Conservation (phyloP, 139 green algal genomes). For the Mesotaenium endlicherianum region DNA sequence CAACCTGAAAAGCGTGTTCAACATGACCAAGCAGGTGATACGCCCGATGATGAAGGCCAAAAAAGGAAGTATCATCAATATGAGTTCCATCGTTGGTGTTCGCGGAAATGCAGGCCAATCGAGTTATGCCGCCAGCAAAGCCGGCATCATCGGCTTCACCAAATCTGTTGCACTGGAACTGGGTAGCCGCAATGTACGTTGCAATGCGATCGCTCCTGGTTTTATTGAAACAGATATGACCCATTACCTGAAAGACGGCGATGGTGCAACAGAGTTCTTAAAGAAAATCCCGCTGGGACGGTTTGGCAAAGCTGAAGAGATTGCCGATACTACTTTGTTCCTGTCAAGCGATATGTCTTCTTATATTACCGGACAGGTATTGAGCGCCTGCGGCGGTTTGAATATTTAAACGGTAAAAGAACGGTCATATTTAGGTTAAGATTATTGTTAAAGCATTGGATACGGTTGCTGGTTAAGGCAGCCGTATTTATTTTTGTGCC, state of each 20-base stretch:
- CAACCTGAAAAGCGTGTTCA: background rate
- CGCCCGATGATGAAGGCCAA: background rate
- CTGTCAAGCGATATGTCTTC: background rate
- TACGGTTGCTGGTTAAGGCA: too few relatives aligned
- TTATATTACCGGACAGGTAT: too few relatives aligned
- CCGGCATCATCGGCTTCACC: background rate
- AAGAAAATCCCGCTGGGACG: background rate
- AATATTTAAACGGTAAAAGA: too few relatives aligned
- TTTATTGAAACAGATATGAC: background rate
- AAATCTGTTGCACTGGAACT: background rate
- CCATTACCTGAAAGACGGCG: background rate
- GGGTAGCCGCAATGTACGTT: background rate
- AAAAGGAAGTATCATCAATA: background rate
- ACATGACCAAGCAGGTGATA: background rate
- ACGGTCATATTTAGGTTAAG: too few relatives aligned
- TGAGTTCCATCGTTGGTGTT: background rate
- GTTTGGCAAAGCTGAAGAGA: background rate
- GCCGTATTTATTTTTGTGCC: too few relatives aligned
- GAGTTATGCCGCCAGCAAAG: background rate
- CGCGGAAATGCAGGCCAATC: too few relatives aligned
- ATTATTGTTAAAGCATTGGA: too few relatives aligned
- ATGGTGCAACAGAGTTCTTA: too few relatives aligned
- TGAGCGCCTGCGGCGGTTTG: too few relatives aligned
- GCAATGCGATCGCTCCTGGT: background rate
- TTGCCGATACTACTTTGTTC: background rate